A percentile compares a stretch with the other conserved stretches of the same genome.
Conservation (phyloP, 2,329 filamentous ascomycete species). For the Aurifilum marmelostoma region DNA sequence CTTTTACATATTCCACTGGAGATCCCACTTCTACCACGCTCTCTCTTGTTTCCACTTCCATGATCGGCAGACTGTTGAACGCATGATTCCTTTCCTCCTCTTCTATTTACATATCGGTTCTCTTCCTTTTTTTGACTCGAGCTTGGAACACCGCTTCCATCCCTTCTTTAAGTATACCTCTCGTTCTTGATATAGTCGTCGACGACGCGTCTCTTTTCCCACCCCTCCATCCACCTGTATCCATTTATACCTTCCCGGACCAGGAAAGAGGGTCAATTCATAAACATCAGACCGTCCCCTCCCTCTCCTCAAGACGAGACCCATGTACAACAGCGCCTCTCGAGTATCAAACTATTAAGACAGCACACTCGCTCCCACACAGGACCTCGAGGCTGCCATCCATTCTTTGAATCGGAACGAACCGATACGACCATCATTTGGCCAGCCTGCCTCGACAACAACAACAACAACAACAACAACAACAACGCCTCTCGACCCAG, state of each 20-base stretch:
- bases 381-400: slow-evolving; percentile 44
- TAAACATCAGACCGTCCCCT: slow-evolving; percentile 28
- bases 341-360: slow-evolving; percentile 39
- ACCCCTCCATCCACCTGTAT: slow-evolving; percentile 18
- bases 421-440: slow-evolving; percentile 44
- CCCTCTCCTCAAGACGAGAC: slow-evolving; percentile 34
- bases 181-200: slow-evolving; percentile 34
- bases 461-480: too few relatives aligned
- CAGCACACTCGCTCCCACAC: slow-evolving; percentile 29
- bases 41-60: slow-evolving; percentile 44
- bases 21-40: slow-evolving; percentile 47
- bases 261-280: slow-evolving; percentile 24
- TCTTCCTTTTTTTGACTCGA: slow-evolving; percentile 51
- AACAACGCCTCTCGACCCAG: slow-evolving; percentile 32
- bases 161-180: slow-evolving; percentile 48
- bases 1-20: slow-evolving; percentile 50
- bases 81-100: slow-evolving; percentile 47
- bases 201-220: slow-evolving; percentile 33
- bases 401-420: slow-evolving; percentile 46
- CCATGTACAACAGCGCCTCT: slow-evolving; percentile 40
- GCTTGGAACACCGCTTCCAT: slow-evolving; percentile 46
- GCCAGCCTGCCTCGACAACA: slow-evolving; percentile 37
- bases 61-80: slow-evolving; percentile 54
- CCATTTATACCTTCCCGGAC: slow-evolving; percentile 23
- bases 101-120: slow-evolving; percentile 52